phyloP scores from a whole-genome alignment of 2,329 filamentous ascomycete species.

The Diplodia seriata region DNA sequence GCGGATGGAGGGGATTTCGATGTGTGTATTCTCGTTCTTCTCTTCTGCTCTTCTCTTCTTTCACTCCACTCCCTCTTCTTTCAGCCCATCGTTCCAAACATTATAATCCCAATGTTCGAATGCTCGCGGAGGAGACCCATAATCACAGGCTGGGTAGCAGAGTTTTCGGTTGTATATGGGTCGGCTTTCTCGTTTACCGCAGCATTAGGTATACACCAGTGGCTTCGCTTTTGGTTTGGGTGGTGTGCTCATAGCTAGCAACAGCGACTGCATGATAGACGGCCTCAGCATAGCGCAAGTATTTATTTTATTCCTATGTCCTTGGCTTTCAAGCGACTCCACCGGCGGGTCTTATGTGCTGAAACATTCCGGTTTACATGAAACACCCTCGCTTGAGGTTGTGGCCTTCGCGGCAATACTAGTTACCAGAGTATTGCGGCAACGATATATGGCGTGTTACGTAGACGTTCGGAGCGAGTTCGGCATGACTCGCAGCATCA shows the following conservation, averaged over 20 bases:
- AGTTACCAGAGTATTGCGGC: background rate
- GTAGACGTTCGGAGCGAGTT: slow-evolving; percentile 10
- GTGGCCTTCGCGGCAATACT: background rate
- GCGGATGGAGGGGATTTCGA: too few relatives aligned
- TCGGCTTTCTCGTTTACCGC: background rate
- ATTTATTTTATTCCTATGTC: background rate
- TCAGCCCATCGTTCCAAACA: background rate
- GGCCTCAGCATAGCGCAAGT: slow-evolving; percentile 16
- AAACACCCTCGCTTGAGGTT: background rate
- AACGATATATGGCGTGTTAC: background rate
- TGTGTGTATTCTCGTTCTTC: background rate
- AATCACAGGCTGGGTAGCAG: background rate
- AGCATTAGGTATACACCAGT: background rate
- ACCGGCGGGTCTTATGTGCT: background rate
- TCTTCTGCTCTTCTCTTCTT: background rate
- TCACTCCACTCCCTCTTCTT: background rate
- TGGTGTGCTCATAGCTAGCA: slow-evolving; percentile 9
- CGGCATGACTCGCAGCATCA: slow-evolving; percentile 31
- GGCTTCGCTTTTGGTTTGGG: slow-evolving; percentile 5
- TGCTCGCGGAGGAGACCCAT: background rate
- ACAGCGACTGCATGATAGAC: slow-evolving; percentile 30
- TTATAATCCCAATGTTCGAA: background rate
- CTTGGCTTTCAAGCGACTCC: background rate
- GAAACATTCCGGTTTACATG: background rate
- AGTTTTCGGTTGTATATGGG: slow-evolving; percentile 12